Percentiles rank a stretch among this genome's conserved stretches.
Evolutionary conservation across 2,329 filamentous ascomycete species (phyloP).

Genomic region (Sclerotinia minor): DNA sequence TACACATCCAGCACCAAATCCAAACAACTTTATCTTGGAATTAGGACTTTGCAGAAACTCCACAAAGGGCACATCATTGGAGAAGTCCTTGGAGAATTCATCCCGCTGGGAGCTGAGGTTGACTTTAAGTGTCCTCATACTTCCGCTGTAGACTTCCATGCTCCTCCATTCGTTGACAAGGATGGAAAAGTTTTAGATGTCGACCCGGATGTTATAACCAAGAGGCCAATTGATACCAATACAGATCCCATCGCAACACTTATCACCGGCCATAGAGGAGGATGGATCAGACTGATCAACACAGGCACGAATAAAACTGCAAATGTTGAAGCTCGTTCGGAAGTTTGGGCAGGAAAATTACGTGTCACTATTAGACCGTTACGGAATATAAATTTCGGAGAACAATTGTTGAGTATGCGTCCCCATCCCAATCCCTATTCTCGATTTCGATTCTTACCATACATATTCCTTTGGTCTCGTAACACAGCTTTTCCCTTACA

Average conservation of each 20-base stretch:
- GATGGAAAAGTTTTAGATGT: background rate
- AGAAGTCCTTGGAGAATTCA: constrained; percentile 21
- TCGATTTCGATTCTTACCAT: too few relatives aligned
- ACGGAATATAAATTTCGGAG: constrained; percentile 23
- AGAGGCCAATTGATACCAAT: background rate
- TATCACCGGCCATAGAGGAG: constrained; percentile 12
- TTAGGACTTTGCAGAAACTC: constrained; percentile 6
- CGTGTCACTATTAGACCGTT: constrained; percentile 11
- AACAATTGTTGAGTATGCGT: constrained; percentile 13
- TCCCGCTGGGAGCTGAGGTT: constrained; percentile 13
- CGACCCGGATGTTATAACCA: background rate
- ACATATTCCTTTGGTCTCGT: background rate
- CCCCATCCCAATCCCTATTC: too few relatives aligned
- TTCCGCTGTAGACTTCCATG: constrained; percentile 15
- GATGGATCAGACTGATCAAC: constrained; percentile 23
- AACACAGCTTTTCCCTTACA: background rate
- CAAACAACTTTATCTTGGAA: constrained; percentile 10
- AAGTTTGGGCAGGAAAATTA: constrained; percentile 22
- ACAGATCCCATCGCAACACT: constrained; percentile 20
- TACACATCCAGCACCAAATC: background rate
- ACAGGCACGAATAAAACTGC: background rate
- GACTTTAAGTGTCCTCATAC: background rate
- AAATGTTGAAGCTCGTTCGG: constrained; percentile 11
- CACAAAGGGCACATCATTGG: background rate
- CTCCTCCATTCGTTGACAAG: constrained; percentile 13